Percentiles rank a stretch among this genome's conserved stretches.
Conservation (phyloP, 108 stramenopile species). For the Pseudonitzschia multiseries region DNA sequence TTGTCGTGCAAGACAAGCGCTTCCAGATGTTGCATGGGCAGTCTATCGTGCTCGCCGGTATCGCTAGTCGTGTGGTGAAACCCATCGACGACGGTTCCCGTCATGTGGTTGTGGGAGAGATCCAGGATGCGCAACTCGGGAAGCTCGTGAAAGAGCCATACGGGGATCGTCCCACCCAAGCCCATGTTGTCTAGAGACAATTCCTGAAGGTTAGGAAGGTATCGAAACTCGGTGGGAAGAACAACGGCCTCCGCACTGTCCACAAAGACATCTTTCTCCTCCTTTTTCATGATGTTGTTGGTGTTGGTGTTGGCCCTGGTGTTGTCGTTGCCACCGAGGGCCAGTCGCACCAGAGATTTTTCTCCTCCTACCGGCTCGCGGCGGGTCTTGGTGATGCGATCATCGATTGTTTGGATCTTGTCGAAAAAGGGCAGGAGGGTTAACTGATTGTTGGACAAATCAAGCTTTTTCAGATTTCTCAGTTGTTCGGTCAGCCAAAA, state of each 20-base stretch:
- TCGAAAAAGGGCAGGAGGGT: neutral
- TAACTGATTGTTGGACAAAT: constrained; percentile 22
- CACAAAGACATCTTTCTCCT: constrained; percentile 23
- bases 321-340: constrained; percentile 43
- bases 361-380: neutral
- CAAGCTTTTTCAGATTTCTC: constrained; percentile 14
- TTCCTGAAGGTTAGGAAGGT: constrained; percentile 30
- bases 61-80: constrained; percentile 23
- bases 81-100: constrained; percentile 19
- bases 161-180: constrained; percentile 26
- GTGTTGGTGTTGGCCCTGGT: neutral
- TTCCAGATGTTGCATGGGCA: constrained; percentile 17
- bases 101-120: constrained; percentile 24
- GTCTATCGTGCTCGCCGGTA: neutral
- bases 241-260: neutral
- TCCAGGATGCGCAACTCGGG: constrained; percentile 30
- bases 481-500: constrained; percentile 18
- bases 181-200: constrained; percentile 23
- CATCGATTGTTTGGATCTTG: neutral
- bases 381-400: neutral
- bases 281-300: constrained; percentile 29
- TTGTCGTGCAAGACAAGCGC: constrained; percentile 33
- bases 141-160: constrained; percentile 31
- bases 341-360: constrained; percentile 27
- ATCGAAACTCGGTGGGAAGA: constrained; percentile 29